phyloP scores from a whole-genome alignment of 805 yeast genomes.

The Barnettozyma sp. region DNA sequence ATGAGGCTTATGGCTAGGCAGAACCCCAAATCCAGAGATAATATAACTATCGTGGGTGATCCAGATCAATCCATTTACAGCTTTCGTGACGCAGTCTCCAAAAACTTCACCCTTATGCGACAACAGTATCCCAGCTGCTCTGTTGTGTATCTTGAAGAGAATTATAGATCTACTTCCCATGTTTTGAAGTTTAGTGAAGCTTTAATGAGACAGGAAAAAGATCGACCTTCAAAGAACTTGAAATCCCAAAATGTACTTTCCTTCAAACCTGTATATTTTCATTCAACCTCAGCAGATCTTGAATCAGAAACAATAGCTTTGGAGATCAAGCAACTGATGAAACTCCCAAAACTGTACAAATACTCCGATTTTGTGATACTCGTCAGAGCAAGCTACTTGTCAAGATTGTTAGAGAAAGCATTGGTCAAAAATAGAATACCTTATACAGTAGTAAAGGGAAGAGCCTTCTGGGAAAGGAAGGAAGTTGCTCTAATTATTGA shows the following conservation, averaged over 20 bases:
- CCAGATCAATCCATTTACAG: conserved; percentile 94
- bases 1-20: conserved; percentile 45
- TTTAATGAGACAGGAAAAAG: conserved; percentile 54
- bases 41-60: conserved; percentile 88
- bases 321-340: conserved; percentile 44
- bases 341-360: conserved; percentile 39
- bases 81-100: conserved; percentile 71
- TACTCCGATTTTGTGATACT: conserved; percentile 66
- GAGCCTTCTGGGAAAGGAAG: conserved; percentile 70
- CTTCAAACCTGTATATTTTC: conserved; percentile 41
- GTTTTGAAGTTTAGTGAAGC: conserved; percentile 60
- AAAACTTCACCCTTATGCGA: conserved; percentile 56
- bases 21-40: conserved; percentile 35
- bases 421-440: conserved; percentile 52
- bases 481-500: conserved; percentile 61
- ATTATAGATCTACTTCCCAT: conserved; percentile 72
- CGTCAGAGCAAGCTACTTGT: conserved; percentile 56
- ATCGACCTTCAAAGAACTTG: conserved; percentile 38
- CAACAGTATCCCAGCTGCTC: conserved; percentile 29
- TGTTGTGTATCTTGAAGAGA: conserved; percentile 47
- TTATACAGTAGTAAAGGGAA: conserved; percentile 62
- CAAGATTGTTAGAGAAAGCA: conserved; percentile 58
- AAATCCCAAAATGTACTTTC: conserved; percentile 38
- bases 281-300: conserved; percentile 33
- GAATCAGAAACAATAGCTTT: conserved; percentile 57